These are phyloP conservation scores for Solanum sejunctum DNA, from an alignment of 257 asterid genomes.

Conservation along the genomic window DNA sequence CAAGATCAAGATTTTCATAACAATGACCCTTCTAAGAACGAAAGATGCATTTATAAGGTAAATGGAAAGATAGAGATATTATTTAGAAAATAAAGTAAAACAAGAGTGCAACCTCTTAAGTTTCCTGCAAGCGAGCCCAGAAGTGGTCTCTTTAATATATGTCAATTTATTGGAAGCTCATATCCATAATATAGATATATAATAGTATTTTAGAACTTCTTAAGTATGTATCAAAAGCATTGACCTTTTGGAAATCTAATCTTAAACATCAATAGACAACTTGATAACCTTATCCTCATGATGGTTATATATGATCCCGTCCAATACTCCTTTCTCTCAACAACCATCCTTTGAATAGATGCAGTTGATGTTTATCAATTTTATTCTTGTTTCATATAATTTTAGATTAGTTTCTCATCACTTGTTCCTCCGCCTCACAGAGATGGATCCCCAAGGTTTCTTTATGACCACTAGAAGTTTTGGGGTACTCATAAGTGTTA, in stretches of 20 bases:
- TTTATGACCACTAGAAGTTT: not conserved
- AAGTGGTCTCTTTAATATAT: no score
- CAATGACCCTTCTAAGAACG: no score
- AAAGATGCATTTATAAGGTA: no score
- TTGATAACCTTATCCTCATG: not conserved
- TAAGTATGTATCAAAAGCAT: not conserved
- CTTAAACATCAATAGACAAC: not conserved
- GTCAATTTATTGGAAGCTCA: no score
- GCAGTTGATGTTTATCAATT: not conserved
- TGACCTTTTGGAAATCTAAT: not conserved
- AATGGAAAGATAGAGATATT: no score
- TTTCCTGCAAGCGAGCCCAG: no score
- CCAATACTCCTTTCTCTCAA: not conserved
- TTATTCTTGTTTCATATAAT: not conserved
- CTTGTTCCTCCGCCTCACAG: not conserved
- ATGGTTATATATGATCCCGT: not conserved
- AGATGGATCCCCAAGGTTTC: not conserved
- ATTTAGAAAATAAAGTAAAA: no score
- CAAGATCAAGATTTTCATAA: no score
- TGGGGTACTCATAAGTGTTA: not conserved
- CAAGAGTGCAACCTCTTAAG: no score
- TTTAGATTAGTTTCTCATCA: not conserved
- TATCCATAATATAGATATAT: not conserved
- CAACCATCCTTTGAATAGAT: not conserved
- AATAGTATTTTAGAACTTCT: not conserved